Evolutionary conservation across 1,284 basidiomycete species (phyloP).

Genomic region (Rhodotorula sp.): DNA sequence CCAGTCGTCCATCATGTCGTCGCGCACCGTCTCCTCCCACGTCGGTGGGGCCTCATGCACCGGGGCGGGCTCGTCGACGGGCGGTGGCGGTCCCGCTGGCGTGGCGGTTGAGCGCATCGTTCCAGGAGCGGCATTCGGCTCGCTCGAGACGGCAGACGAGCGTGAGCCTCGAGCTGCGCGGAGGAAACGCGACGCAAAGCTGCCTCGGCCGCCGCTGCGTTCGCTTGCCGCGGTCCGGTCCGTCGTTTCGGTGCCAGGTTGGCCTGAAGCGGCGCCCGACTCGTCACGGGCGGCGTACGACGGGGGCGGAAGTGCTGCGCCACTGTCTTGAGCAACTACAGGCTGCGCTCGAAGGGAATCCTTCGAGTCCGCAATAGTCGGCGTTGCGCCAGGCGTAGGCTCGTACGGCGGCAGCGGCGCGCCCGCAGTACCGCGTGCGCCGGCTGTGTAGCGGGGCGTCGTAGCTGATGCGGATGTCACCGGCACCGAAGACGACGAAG

Average conservation of each 20-base stretch:
- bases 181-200: background rate
- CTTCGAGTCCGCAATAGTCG: too few relatives aligned
- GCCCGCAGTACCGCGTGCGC: too few relatives aligned
- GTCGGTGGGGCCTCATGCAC: background rate
- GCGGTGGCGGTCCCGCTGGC: background rate
- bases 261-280: too few relatives aligned
- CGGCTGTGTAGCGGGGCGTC: too few relatives aligned
- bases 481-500: background rate
- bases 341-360: too few relatives aligned
- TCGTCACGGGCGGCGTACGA: too few relatives aligned
- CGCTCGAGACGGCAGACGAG: background rate
- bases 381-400: background rate
- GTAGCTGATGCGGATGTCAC: too few relatives aligned
- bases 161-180: too few relatives aligned
- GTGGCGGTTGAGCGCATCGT: background rate
- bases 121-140: background rate
- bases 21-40: slow-evolving; percentile 12
- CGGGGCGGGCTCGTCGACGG: background rate
- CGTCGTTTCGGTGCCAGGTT: too few relatives aligned
- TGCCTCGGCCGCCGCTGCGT: background rate
- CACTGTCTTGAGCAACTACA: too few relatives aligned
- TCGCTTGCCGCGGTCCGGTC: background rate
- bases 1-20: slow-evolving; percentile 5
- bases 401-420: background rate
- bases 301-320: too few relatives aligned